These are phyloP conservation scores for Athelia psychrophila DNA, from an alignment of 1,284 basidiomycete species.

Conservation along the genomic window DNA sequence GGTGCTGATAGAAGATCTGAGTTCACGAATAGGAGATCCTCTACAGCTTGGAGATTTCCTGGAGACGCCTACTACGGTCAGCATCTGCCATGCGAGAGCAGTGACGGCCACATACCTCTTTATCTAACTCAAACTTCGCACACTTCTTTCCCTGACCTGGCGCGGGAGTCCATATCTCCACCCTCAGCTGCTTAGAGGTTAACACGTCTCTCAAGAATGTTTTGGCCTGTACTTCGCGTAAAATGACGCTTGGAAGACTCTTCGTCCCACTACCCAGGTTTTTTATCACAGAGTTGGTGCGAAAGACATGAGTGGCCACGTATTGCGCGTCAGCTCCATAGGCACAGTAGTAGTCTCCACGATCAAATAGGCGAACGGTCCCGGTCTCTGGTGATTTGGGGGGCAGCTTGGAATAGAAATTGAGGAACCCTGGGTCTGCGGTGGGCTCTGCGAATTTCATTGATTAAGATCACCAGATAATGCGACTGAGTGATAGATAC, in stretches of 20 bases:
- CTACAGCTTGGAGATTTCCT: constrained; percentile 91
- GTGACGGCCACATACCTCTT: constrained; percentile 54
- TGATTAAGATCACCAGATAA: neutral
- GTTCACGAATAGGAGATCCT: constrained; percentile 89
- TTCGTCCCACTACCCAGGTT: constrained; percentile 67
- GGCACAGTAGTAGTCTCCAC: constrained; percentile 84
- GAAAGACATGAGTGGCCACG: constrained; percentile 84
- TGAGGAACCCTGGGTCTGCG: constrained; percentile 75
- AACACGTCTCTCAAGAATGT: constrained; percentile 88
- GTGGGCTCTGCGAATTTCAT: constrained; percentile 36
- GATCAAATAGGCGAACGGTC: constrained; percentile 83
- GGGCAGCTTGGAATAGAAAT: constrained; percentile 70
- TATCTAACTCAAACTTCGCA: constrained; percentile 71
- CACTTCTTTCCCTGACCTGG: constrained; percentile 73
- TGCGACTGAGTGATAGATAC: constrained; percentile 20
- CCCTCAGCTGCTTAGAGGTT: constrained; percentile 85
- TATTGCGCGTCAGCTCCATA: constrained; percentile 90
- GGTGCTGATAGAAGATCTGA: constrained; percentile 81
- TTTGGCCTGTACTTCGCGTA: constrained; percentile 84
- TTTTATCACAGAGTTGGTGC: constrained; percentile 84
- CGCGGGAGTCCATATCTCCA: constrained; percentile 91
- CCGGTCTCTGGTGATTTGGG: constrained; percentile 67
- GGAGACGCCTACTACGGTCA: constrained; percentile 74
- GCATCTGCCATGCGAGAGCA: constrained; percentile 4
- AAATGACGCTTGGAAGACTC: constrained; percentile 71